phyloP scores from a whole-genome alignment of 202 grass and related monocot species.

The Bolboschoenoplectus hybrid region DNA sequence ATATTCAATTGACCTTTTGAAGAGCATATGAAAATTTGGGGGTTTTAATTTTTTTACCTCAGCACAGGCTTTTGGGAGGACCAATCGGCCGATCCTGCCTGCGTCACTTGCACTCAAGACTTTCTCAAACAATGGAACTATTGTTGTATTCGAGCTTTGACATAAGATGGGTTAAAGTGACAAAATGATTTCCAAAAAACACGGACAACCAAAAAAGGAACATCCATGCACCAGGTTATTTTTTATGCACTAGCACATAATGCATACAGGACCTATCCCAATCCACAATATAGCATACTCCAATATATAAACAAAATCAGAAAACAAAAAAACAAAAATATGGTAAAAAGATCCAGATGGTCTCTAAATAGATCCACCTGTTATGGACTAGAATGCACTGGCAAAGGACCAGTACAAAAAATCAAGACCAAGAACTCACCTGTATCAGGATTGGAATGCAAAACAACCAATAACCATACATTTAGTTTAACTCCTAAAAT shows the following conservation, averaged over 20 bases:
- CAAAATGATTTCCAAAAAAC: conserved; percentile 25
- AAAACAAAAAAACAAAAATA: not conserved
- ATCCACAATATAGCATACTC: not conserved
- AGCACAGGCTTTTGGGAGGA: conserved; percentile 99
- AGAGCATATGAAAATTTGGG: conserved; percentile 35
- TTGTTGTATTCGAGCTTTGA: conserved; percentile 88
- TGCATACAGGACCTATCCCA: not conserved
- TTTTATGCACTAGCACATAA: not conserved
- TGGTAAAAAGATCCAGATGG: not conserved
- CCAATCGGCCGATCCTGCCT: conserved; percentile 90
- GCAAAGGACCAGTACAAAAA: not conserved
- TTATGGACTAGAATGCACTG: not conserved
- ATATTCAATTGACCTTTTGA: conserved; percentile 27
- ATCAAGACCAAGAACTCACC: not conserved
- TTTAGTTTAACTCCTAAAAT: not conserved
- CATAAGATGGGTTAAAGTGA: conserved; percentile 55
- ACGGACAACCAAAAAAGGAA: not conserved
- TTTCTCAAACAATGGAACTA: conserved; percentile 97
- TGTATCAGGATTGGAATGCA: not conserved
- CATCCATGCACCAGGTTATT: not conserved
- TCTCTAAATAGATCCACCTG: not conserved
- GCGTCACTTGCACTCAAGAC: conserved; percentile 97
- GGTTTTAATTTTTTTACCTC: conserved; percentile 59
- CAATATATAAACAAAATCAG: not conserved
- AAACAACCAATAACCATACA: not conserved